These are phyloP conservation scores for Candida qinlingensis DNA, from an alignment of 805 yeast genomes.

Conservation along the genomic window DNA sequence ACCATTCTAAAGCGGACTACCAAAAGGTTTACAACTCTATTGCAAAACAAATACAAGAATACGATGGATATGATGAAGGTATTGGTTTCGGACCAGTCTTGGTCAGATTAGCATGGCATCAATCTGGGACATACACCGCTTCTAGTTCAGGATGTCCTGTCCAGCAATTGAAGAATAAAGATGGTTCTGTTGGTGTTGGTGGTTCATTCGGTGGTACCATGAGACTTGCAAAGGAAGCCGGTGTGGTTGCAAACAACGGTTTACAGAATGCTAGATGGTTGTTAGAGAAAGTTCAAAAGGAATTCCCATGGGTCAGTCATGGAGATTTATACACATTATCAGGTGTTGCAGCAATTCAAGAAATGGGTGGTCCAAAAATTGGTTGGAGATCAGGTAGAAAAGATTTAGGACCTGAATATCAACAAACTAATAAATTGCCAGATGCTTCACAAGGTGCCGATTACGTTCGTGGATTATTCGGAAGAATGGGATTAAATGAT, in stretches of 20 bases:
- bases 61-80: slow-evolving; percentile 56
- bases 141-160: slow-evolving; percentile 31
- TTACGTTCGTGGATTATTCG: slow-evolving; percentile 61
- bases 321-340: slow-evolving; percentile 80
- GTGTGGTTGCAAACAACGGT: slow-evolving; percentile 45
- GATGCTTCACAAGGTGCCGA: slow-evolving; percentile 60
- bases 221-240: slow-evolving; percentile 49
- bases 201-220: slow-evolving; percentile 74
- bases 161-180: slow-evolving; percentile 14
- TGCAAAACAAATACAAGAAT: slow-evolving; percentile 54
- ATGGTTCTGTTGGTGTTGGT: slow-evolving; percentile 32
- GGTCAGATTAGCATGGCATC: slow-evolving; percentile 82
- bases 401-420: slow-evolving; percentile 43
- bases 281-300: slow-evolving; percentile 48
- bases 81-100: slow-evolving; percentile 73
- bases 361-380: slow-evolving; percentile 70
- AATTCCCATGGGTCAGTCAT: slow-evolving; percentile 65
- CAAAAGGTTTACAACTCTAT: slow-evolving; percentile 68
- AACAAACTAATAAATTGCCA: slow-evolving; percentile 72
- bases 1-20: slow-evolving; percentile 41
- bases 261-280: slow-evolving; percentile 47
- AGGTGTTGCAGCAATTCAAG: slow-evolving; percentile 76
- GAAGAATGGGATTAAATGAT: slow-evolving; percentile 62
- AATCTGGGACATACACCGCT: slow-evolving; percentile 74
- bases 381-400: slow-evolving; percentile 82